Percentiles rank a stretch among this genome's conserved stretches.
phyloP scores from a whole-genome alignment of 2,329 filamentous ascomycete genomes.

The Alternaria burnsii region DNA sequence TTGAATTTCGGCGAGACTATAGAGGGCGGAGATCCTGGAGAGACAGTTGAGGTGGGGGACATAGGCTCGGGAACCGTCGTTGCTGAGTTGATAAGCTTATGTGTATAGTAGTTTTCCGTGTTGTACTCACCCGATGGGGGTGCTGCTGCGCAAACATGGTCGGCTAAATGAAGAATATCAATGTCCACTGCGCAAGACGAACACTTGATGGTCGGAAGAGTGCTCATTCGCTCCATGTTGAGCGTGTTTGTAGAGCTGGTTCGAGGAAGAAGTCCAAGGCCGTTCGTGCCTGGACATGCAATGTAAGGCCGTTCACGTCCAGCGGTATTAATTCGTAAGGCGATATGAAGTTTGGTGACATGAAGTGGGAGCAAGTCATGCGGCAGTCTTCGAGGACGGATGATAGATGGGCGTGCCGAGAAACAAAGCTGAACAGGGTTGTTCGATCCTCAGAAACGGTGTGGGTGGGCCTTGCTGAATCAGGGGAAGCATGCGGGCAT shows the following conservation, averaged over 20 bases:
- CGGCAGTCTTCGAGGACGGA: conserved; percentile 29
- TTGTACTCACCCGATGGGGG: conserved; percentile 55
- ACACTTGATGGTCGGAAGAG: conserved; percentile 52
- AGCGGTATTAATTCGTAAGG: conserved; percentile 24
- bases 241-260: conserved; percentile 24
- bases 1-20: conserved; percentile 36
- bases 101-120: neutral
- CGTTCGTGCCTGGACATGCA: conserved; percentile 13
- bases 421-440: conserved; percentile 38
- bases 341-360: conserved; percentile 35
- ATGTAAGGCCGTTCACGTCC: conserved; percentile 21
- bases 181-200: conserved; percentile 65
- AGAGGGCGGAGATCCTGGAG: conserved; percentile 15
- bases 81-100: conserved; percentile 22
- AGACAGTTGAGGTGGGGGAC: conserved; percentile 17
- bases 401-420: conserved; percentile 31
- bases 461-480: conserved; percentile 40
- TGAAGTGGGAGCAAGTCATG: conserved; percentile 29
- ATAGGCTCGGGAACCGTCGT: conserved; percentile 20
- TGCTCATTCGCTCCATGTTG: conserved; percentile 43
- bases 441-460: conserved; percentile 38
- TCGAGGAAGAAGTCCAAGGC: conserved; percentile 12
- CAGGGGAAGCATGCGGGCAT: conserved; percentile 42
- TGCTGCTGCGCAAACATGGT: conserved; percentile 73
- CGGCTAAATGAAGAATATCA: conserved; percentile 85